Evolutionary conservation across 192 early-diverging fungal species (phyloP).

Genomic region (Spizellomyces sp.): DNA sequence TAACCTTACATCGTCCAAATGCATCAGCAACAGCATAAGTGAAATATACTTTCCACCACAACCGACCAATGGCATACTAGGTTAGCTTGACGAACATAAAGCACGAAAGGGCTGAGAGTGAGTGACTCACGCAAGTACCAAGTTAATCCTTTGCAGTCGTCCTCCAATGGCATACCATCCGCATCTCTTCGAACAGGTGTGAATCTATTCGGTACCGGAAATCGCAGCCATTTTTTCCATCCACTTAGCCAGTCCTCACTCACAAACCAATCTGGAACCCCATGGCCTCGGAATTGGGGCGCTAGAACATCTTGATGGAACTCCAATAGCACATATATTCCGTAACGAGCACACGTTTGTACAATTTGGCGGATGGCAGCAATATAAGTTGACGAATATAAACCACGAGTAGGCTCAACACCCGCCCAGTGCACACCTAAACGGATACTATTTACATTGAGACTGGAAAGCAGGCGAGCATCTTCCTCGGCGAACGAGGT

Average conservation of each 20-base stretch:
- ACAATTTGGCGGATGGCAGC: conserved; percentile 54
- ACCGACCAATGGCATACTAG: neutral
- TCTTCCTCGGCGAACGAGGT: conserved; percentile 43
- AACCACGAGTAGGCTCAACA: conserved; percentile 59
- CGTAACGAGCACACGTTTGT: conserved; percentile 48
- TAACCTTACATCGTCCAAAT: conserved; percentile 14
- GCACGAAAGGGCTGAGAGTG: neutral
- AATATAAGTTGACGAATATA: conserved; percentile 60
- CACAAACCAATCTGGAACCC: conserved; percentile 45
- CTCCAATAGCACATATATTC: conserved; percentile 66
- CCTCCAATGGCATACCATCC: conserved; percentile 31
- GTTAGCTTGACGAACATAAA: conserved; percentile 27
- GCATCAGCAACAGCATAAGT: conserved; percentile 20
- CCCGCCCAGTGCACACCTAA: conserved; percentile 64
- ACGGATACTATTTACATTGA: conserved; percentile 37
- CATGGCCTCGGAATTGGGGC: conserved; percentile 54
- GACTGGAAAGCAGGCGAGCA: conserved; percentile 8
- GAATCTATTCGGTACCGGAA: conserved; percentile 32
- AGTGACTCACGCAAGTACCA: conserved; percentile 32
- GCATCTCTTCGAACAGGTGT: conserved; percentile 24
- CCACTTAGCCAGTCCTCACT: conserved; percentile 24
- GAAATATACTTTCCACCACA: conserved; percentile 21
- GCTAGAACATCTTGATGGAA: conserved; percentile 65
- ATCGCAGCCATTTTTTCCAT: conserved; percentile 27
- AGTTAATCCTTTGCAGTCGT: conserved; percentile 11